Conservation (phyloP, 1,284 basidiomycete species). For the Coriolopsis trogii region DNA sequence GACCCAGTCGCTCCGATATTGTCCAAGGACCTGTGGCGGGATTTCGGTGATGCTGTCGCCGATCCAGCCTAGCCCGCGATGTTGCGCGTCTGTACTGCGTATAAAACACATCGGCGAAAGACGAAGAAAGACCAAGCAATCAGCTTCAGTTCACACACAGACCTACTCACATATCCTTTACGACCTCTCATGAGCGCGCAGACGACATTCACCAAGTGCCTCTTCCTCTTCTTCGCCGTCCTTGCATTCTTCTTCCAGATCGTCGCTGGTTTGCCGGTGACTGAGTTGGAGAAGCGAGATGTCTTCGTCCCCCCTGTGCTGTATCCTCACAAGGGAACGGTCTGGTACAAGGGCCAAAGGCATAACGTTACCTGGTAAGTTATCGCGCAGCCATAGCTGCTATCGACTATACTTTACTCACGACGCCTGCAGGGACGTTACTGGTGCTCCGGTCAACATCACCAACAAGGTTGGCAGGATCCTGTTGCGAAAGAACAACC, state of each 20-base stretch:
- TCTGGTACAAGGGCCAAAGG: constrained; percentile 30
- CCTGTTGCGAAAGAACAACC: constrained; percentile 21
- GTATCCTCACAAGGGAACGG: constrained; percentile 35
- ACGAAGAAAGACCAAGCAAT: neutral
- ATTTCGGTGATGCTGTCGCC: too few species aligned
- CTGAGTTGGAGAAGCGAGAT: constrained; percentile 32
- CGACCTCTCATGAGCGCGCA: constrained; percentile 4
- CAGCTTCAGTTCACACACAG: neutral
- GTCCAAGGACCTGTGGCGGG: too few species aligned
- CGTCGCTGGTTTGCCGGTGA: constrained; percentile 10
- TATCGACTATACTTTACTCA: neutral
- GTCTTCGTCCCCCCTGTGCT: constrained; percentile 45
- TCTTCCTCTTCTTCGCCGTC: constrained; percentile 18
- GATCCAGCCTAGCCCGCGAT: neutral
- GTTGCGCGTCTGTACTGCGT: neutral
- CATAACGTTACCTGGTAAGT: constrained; percentile 35
- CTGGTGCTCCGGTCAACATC: constrained; percentile 27
- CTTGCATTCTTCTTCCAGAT: constrained; percentile 17
- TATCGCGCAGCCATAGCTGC: neutral
- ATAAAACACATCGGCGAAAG: neutral
- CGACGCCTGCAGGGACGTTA: constrained; percentile 28
- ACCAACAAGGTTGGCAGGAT: constrained; percentile 29
- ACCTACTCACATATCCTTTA: constrained; percentile 2
- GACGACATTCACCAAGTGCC: constrained; percentile 10
- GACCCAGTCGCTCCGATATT: too few species aligned